Evolutionary conservation across 1,284 basidiomycete genomes (phyloP), one percentile per base, ranked within the genome.

Genomic region (Meira miltonrushii): DNA sequence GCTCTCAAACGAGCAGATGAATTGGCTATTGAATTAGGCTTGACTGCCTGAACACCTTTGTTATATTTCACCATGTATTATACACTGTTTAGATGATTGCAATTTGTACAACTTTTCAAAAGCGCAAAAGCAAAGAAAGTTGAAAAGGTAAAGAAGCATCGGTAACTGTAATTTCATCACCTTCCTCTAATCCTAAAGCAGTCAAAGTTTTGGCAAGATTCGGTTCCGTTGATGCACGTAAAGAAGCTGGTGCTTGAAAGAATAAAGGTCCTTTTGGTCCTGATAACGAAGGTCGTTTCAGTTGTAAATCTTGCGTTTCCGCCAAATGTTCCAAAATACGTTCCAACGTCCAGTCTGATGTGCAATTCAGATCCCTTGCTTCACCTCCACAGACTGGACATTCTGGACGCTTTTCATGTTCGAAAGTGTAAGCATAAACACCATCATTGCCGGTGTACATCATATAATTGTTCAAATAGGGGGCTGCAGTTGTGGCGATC

Each of bases 381-480:
- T 95, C 89, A 38, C 92, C 92, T 2, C 95, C 95, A 75, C 95
- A 99, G 3, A 98, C 95, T 1, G 94, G 94, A 78, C 95, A 99
- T 71, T 97, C 92, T 0, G 85, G 83, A 44, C 92, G 87, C 75
- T 87, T 87, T 80, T 96, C 90, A 77, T 95, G 89, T 80, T 96
- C 87, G 72, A 98, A 99, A 0, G 95, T 98, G 80, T 91, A 95
- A 1, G 94, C 95, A 80, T 98, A 99, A 6, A 98, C 86, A 33
- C 91, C 88, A 57, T 97, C 93, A 41, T 92, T 97, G 37, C 95
- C 95, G 62, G 94, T 81, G 68, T 83, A 84, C 82, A 84, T 79
- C 84, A 98, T 97, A 80, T 98, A 99, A 80, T 98, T 98, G 81
- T 96, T 90, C 44, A 99, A 83, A 77, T 87, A 95, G 1, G 92